Conservation (phyloP, 2,329 filamentous ascomycete genomes). For the Domatiomyces catenatus region DNA sequence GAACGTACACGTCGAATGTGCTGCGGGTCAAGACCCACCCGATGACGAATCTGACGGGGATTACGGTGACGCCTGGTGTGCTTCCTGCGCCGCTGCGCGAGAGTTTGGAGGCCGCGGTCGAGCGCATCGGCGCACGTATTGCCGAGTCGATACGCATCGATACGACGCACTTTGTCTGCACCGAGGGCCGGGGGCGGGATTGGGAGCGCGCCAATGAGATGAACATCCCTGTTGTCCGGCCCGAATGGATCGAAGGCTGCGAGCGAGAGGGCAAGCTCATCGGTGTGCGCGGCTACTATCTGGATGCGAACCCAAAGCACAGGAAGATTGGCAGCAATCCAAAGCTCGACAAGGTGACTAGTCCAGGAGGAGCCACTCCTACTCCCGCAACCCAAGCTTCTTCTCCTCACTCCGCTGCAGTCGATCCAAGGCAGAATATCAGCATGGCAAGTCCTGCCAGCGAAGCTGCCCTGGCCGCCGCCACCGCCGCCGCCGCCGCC, state of each 20-base stretch:
- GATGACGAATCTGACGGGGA: constrained; percentile 92
- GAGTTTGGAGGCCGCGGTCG: constrained; percentile 56
- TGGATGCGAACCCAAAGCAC: constrained; percentile 63
- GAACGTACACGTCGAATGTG: constrained; percentile 70
- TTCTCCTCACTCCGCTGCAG: not conserved
- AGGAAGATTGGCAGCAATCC: constrained; percentile 31
- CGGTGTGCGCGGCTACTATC: constrained; percentile 87
- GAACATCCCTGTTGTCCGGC: constrained; percentile 92
- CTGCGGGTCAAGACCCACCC: constrained; percentile 84
- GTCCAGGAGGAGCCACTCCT: constrained; percentile 16
- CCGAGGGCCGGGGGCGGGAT: constrained; percentile 69
- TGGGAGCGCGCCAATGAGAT: constrained; percentile 98
- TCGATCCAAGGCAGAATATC: constrained; percentile 7
- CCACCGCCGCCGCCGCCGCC: constrained; percentile 9
- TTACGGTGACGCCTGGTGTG: constrained; percentile 84
- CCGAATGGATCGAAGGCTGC: constrained; percentile 96
- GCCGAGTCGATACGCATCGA: constrained; percentile 85
- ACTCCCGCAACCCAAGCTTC: constrained; percentile 7
- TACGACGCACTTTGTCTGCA: constrained; percentile 96
- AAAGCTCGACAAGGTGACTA: constrained; percentile 4
- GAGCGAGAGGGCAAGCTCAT: constrained; percentile 84
- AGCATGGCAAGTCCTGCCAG: constrained; percentile 14
- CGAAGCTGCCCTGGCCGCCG: constrained; percentile 13
- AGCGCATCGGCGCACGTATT: constrained; percentile 82
- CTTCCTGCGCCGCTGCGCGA: constrained; percentile 60